phyloP scores from a whole-genome alignment of 768 basidiomycete genomes.

The Fistulinella prunicolor region DNA sequence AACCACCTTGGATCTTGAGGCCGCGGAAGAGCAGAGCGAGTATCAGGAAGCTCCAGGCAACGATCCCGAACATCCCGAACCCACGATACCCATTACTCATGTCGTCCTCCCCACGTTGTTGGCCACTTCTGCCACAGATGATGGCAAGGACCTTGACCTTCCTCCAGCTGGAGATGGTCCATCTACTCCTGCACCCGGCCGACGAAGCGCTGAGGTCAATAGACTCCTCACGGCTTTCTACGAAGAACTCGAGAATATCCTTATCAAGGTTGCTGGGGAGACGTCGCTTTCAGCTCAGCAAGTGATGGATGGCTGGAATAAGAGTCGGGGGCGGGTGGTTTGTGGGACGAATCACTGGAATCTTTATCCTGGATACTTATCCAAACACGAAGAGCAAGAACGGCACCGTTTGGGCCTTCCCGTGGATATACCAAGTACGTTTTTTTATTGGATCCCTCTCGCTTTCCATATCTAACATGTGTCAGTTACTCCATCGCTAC shows the following conservation, averaged over 20 bases:
- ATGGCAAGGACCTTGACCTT: too few species aligned
- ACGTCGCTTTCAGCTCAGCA: background rate
- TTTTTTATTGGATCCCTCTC: background rate
- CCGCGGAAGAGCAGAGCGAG: background rate
- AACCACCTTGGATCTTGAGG: background rate
- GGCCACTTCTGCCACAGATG: too few species aligned
- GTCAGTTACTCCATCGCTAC: background rate
- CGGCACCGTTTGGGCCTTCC: background rate
- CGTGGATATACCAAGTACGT: background rate
- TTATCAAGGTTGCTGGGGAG: background rate
- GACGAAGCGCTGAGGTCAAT: background rate
- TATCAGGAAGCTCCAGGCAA: too few species aligned
- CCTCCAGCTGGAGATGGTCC: too few species aligned
- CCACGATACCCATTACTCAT: too few species aligned
- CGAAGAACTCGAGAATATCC: background rate
- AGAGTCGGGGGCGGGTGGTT: background rate
- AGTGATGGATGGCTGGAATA: slow-evolving; percentile 1
- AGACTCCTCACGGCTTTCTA: background rate
- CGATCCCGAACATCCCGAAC: too few species aligned
- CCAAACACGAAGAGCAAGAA: background rate
- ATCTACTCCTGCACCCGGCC: slow-evolving; percentile 1
- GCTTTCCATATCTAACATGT: background rate
- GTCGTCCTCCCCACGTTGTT: too few species aligned
- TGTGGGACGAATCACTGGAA: slow-evolving; percentile 1
- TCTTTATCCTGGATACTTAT: background rate